These are phyloP conservation scores for Annulohypoxylon moriforme DNA, from an alignment of 495 filamentous ascomycete genomes.

Conservation along the genomic window DNA sequence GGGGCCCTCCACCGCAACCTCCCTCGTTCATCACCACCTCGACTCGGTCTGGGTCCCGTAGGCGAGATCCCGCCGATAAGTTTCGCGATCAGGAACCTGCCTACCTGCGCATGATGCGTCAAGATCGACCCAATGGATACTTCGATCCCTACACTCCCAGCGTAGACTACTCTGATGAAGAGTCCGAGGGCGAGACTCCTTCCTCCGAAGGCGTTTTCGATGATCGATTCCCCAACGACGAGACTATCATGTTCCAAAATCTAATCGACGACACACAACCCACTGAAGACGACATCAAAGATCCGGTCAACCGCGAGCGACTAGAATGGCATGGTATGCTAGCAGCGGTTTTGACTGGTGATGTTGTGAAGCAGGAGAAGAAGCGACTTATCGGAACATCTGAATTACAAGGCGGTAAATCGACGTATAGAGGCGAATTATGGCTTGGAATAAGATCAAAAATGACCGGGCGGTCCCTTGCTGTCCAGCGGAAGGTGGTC, in stretches of 20 bases:
- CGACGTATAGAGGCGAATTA: conserved; percentile 80
- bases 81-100: conserved; percentile 62
- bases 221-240: conserved; percentile 84
- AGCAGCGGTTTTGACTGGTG: conserved; percentile 92
- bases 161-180: conserved; percentile 78
- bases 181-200: conserved; percentile 86
- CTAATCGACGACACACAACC: conserved; percentile 87
- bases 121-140: conserved; percentile 75
- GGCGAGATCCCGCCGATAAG: conserved; percentile 81
- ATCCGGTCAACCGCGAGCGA: conserved; percentile 87
- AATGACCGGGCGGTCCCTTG: conserved; percentile 82
- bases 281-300: conserved; percentile 86
- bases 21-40: conserved; percentile 52
- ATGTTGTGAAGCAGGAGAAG: conserved; percentile 98
- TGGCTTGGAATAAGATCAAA: conserved; percentile 90
- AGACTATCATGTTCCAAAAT: conserved; percentile 88
- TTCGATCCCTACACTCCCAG: conserved; percentile 77
- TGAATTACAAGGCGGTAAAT: conserved; percentile 76
- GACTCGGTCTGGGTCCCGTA: conserved; percentile 77
- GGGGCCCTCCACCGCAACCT: conserved; percentile 48
- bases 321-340: conserved; percentile 99
- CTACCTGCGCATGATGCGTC: conserved; percentile 61
- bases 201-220: conserved; percentile 84
- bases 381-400: conserved; percentile 87
- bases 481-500: conserved; percentile 82